A percentile compares a stretch with the other conserved stretches of the same genome.
phyloP scores from a whole-genome alignment of 768 basidiomycete genomes.

The Rubroboletus satanas region DNA sequence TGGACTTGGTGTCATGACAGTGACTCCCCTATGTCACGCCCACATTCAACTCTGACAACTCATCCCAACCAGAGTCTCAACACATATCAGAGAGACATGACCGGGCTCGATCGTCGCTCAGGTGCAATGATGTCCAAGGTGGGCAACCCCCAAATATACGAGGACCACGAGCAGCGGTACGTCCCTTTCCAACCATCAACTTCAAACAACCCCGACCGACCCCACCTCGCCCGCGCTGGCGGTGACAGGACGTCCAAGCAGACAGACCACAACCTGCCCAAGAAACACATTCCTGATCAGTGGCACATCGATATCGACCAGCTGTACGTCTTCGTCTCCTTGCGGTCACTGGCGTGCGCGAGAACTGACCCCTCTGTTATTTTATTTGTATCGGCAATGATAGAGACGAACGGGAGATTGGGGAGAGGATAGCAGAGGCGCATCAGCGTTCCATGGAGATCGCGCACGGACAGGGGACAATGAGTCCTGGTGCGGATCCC shows the following conservation, averaged over 20 bases:
- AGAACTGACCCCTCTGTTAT: background rate
- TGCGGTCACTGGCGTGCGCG: background rate
- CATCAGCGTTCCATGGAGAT: conserved; percentile 28
- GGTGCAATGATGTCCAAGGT: conserved; percentile 49
- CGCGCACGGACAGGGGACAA: conserved; percentile 25
- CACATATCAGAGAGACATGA: conserved; percentile 14
- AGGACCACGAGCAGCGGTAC: conserved; percentile 47
- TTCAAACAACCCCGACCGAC: background rate
- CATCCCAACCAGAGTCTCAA: background rate
- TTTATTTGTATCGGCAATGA: background rate
- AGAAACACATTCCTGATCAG: conserved; percentile 32
- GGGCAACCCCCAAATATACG: conserved; percentile 46
- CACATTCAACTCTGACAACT: background rate
- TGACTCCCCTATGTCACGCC: background rate
- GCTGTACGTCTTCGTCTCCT: conserved; percentile 7
- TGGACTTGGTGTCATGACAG: conserved; percentile 14
- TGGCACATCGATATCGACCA: conserved; percentile 37
- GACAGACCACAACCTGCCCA: conserved; percentile 20
- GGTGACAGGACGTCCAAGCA: conserved; percentile 21
- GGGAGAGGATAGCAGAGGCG: conserved; percentile 36
- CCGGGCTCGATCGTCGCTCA: conserved; percentile 14
- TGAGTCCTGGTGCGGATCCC: conserved; percentile 30
- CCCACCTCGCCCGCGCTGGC: background rate
- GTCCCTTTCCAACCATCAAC: conserved; percentile 5
- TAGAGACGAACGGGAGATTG: conserved; percentile 45